Evolutionary conservation across 2,329 filamentous ascomycete species (phyloP), one percentile per base, ranked within the genome.

Genomic region (Diaporthe capsici): DNA sequence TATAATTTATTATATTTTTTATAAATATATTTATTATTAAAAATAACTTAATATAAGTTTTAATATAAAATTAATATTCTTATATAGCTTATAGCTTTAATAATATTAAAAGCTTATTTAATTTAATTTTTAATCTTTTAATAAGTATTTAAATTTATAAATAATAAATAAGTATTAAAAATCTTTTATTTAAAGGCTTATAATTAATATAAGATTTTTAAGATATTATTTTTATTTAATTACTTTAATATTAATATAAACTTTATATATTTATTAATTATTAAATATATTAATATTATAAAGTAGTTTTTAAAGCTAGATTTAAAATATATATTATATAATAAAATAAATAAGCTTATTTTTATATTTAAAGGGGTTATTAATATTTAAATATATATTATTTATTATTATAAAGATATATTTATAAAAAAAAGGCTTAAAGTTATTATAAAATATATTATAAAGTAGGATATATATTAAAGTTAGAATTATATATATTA

Each of bases 141-240:
- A 20, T 49, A n/a, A 0, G 7, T 4, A 8, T 49, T 3, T 8
- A 49, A 6, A 8, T 20, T 49, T 10, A 22, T n/a, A 8, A 6
- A 49, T n/a, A n/a, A 49, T 7, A n/a, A 49, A 1, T 49, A 49
- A 10, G 0, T 0, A 2, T 1, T 10, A 49, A 6, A 49, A 0
- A 22, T 49, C 2, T 49, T 0, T 49, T n/a, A 49, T 0, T 6
- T 10, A n/a, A 49, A 49, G 7, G 47, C 47, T 20, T 49, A 49
- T n/a, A 49, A 8, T 6, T 49, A 49, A n/a, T 49, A 49, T 49
- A n/a, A 9, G 0, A 49, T 7, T 7, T 49, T 49, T 49, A n/a
- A 49, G 0, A 49, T 8, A 8, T 49, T 49, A 49, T 6, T 49
- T 3, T 17, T 9, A 49, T 1, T 49, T 22, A 49, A 5, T 1